Percentiles rank a stretch among this genome's conserved stretches.
phyloP scores from a whole-genome alignment of 768 basidiomycete species.

The Leccinum pellstonianum region DNA sequence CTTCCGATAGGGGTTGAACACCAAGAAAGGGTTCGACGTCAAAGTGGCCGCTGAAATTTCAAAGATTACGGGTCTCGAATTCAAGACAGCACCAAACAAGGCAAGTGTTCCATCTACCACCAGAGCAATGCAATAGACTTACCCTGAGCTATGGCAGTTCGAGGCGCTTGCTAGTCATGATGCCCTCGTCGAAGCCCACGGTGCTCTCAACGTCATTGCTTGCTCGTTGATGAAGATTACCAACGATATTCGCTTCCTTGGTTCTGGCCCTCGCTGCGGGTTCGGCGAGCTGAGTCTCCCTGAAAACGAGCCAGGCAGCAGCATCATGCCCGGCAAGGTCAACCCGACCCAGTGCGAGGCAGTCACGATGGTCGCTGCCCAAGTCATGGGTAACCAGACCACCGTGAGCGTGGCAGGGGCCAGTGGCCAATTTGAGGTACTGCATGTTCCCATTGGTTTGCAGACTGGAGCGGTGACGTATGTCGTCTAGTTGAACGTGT shows the following conservation, averaged over 20 bases:
- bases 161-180: conserved; percentile 98
- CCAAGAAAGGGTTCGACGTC: conserved; percentile 93
- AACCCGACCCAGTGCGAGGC: conserved; percentile 99
- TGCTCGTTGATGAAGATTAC: conserved; percentile 99
- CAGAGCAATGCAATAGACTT: background rate
- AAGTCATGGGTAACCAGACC: conserved; percentile 98
- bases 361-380: conserved; percentile 96
- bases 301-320: conserved; percentile 98
- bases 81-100: conserved; percentile 98
- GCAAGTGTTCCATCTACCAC: conserved; percentile 36
- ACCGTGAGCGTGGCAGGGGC: conserved; percentile 89
- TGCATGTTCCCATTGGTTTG: conserved; percentile 17
- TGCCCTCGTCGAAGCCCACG: conserved; percentile 95
- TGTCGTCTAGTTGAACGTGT: conserved; percentile 82
- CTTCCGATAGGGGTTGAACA: conserved; percentile 81
- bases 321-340: conserved; percentile 99
- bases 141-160: conserved; percentile 53
- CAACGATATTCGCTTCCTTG: conserved; percentile 97
- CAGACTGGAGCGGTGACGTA: conserved; percentile 10
- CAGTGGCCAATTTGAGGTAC: conserved; percentile 94
- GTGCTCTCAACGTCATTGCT: conserved; percentile 94
- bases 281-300: conserved; percentile 92
- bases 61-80: conserved; percentile 84
- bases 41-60: conserved; percentile 91
- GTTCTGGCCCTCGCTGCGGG: conserved; percentile 96